Percentiles rank a stretch among this genome's conserved stretches.
phyloP scores from a whole-genome alignment of 306 rosid species.

The Rubus parviflorus region DNA sequence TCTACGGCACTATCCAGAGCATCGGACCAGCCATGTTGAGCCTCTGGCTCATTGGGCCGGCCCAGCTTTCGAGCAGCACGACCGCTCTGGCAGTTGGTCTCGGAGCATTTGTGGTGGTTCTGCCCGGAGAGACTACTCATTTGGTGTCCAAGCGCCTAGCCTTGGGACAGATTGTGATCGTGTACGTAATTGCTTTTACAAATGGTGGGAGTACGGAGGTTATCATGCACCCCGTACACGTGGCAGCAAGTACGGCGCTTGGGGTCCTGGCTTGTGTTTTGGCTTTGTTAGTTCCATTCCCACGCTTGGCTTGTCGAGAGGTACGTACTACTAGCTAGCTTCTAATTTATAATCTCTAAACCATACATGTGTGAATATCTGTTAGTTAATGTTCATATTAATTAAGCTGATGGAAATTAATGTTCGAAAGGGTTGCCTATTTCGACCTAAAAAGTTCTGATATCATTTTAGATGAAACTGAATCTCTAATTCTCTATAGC shows the following conservation, averaged over 20 bases:
- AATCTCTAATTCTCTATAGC: neutral
- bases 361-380: neutral
- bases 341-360: neutral
- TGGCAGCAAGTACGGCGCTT: constrained; percentile 57
- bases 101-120: constrained; percentile 53
- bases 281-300: constrained; percentile 63
- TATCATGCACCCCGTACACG: constrained; percentile 60
- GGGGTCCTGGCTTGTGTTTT: constrained; percentile 63
- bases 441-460: neutral
- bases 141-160: constrained; percentile 59
- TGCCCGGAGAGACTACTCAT: constrained; percentile 47
- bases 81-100: constrained; percentile 50
- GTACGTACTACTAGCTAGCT: constrained; percentile 18
- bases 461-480: neutral
- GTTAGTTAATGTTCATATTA: neutral
- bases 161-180: constrained; percentile 59
- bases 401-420: neutral
- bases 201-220: constrained; percentile 37
- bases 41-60: constrained; percentile 53
- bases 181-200: constrained; percentile 50
- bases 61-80: constrained; percentile 31
- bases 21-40: constrained; percentile 52
- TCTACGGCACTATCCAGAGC: constrained; percentile 50
- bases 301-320: constrained; percentile 60
- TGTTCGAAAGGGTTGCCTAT: neutral